phyloP scores from a whole-genome alignment of 2,329 filamentous ascomycete genomes.

The Fusarium nygamai region DNA sequence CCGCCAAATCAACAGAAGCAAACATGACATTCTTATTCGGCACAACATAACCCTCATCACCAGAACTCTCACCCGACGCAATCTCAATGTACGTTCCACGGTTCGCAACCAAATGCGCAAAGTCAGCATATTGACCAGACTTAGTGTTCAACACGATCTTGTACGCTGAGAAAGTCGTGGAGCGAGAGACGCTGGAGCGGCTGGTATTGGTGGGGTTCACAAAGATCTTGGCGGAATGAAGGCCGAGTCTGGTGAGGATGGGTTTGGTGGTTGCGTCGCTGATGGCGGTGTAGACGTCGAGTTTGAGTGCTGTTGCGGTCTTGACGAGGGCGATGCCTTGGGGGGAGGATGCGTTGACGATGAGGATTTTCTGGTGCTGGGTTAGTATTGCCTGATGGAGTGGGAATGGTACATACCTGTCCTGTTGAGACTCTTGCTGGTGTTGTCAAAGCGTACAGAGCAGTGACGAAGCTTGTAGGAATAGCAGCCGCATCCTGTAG shows the following conservation, averaged over 20 bases:
- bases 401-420: slow-evolving; percentile 17
- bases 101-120: slow-evolving; percentile 30
- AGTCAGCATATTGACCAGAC: slow-evolving; percentile 26
- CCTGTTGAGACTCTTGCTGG: slow-evolving; percentile 15
- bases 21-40: slow-evolving; percentile 38
- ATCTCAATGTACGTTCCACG: slow-evolving; percentile 35
- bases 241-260: slow-evolving; percentile 21
- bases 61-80: slow-evolving; percentile 1
- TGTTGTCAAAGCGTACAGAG: slow-evolving; percentile 28
- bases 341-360: slow-evolving; percentile 27
- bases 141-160: slow-evolving; percentile 33
- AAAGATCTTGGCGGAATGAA: slow-evolving; percentile 25
- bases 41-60: neutral
- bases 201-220: neutral
- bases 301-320: slow-evolving; percentile 27
- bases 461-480: slow-evolving; percentile 33
- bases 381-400: neutral
- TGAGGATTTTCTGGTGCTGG: slow-evolving; percentile 26
- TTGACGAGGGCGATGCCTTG: slow-evolving; percentile 39
- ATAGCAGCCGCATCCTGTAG: slow-evolving; percentile 31
- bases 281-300: slow-evolving; percentile 30
- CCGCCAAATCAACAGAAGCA: slow-evolving; percentile 34
- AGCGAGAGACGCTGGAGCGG: slow-evolving; percentile 14
- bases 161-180: slow-evolving; percentile 9
- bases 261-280: slow-evolving; percentile 17